These are phyloP conservation scores for Porphyra umbilicalis DNA, from an alignment of 31 red algal species.

Conservation along the genomic window DNA sequence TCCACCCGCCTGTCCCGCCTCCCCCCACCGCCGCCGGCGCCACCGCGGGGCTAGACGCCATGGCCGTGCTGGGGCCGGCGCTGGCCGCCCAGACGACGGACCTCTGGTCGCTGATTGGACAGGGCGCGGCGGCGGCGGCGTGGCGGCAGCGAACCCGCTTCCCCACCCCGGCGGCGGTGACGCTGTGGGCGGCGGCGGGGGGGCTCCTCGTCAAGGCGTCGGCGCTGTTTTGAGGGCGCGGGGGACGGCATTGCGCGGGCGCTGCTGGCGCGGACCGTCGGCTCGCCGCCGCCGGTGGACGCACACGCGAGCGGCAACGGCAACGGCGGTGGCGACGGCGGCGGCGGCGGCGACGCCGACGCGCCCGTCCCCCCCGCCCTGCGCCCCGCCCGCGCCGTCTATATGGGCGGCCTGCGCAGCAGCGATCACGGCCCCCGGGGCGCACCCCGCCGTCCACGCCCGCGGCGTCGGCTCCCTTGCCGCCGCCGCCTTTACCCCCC, in stretches of 20 bases:
- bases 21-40: neutral
- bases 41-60: neutral
- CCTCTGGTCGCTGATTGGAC: neutral
- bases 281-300: neutral
- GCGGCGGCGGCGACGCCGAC: neutral
- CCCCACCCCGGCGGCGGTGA: neutral
- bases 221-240: neutral
- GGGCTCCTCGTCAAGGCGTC: neutral
- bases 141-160: too few species aligned
- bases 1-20: neutral
- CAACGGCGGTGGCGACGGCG: neutral
- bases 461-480: neutral
- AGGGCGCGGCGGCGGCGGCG: neutral
- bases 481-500: neutral
- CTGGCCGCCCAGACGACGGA: neutral
- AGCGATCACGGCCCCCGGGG: neutral
- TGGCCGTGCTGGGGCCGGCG: neutral
- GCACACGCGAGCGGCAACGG: too few species aligned
- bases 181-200: neutral
- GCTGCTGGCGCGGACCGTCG: neutral
- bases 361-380: neutral
- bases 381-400: neutral
- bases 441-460: neutral
- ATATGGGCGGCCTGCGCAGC: neutral
- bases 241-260: neutral